These are phyloP conservation scores for Prunus dulcis DNA, from an alignment of 306 rosid species.

Conservation along the genomic window DNA sequence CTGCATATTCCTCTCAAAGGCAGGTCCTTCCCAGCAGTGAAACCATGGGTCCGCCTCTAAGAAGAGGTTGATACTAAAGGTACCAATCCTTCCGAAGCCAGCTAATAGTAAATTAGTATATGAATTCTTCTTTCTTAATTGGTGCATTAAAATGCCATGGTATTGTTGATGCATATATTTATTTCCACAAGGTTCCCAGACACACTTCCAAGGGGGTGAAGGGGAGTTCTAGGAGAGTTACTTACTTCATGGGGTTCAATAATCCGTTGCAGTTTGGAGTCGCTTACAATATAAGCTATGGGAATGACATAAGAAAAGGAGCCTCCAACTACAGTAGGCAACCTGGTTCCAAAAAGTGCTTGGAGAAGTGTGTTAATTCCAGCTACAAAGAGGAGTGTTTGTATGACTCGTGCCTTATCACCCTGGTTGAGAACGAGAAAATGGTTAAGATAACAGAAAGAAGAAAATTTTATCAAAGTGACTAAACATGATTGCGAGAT, in stretches of 20 bases:
- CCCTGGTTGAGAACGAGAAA: slow-evolving; percentile 54
- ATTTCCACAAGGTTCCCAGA: slow-evolving; percentile 16
- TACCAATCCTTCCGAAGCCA: neutral
- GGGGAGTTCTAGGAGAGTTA: slow-evolving; percentile 5
- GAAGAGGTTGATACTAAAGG: neutral
- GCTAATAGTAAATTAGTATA: neutral
- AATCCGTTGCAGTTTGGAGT: slow-evolving; percentile 64
- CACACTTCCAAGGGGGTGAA: neutral
- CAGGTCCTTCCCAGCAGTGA: slow-evolving; percentile 2
- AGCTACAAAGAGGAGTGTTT: slow-evolving; percentile 88
- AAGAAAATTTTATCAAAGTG: neutral
- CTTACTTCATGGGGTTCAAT: slow-evolving; percentile 75
- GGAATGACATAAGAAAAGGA: slow-evolving; percentile 86
- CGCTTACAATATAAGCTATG: slow-evolving; percentile 71
- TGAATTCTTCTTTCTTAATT: slow-evolving; percentile 1
- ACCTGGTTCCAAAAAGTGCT: slow-evolving; percentile 93
- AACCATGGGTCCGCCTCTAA: neutral
- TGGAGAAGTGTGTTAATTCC: slow-evolving; percentile 96
- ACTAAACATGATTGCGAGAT: neutral
- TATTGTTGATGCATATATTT: neutral
- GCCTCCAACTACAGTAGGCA: slow-evolving; percentile 96
- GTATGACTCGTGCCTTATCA: slow-evolving; percentile 88
- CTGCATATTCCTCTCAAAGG: neutral
- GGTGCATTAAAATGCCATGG: neutral
- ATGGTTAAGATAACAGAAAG: neutral